Evolutionary conservation across 768 basidiomycete species (phyloP).

Genomic region (Leccinum broughii): DNA sequence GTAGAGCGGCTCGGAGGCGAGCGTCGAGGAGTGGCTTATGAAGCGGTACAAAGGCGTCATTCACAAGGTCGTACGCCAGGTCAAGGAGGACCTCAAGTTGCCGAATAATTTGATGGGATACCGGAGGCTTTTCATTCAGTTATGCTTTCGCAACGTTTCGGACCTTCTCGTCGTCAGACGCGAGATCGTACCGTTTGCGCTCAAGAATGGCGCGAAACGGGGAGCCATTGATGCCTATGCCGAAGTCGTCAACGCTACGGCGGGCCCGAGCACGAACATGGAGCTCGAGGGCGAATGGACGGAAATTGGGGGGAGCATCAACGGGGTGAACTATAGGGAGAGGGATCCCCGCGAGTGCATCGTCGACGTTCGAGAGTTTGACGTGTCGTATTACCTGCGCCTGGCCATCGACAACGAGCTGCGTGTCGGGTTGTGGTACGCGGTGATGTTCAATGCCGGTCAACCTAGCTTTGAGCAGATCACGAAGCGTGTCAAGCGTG

Average conservation of each 20-base stretch:
- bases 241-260: constrained; percentile 85
- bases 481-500: constrained; percentile 90
- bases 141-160: constrained; percentile 90
- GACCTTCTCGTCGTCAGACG: constrained; percentile 87
- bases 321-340: constrained; percentile 49
- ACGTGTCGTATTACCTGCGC: constrained; percentile 95
- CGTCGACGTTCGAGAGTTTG: constrained; percentile 93
- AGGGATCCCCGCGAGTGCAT: constrained; percentile 89
- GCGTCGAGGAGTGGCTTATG: constrained; percentile 93
- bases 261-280: constrained; percentile 63
- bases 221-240: constrained; percentile 97
- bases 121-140: constrained; percentile 83
- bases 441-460: constrained; percentile 79
- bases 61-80: constrained; percentile 71
- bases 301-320: constrained; percentile 43
- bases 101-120: constrained; percentile 99
- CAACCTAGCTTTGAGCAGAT: constrained; percentile 72
- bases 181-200: constrained; percentile 86
- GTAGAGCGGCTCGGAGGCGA: constrained; percentile 81
- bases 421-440: constrained; percentile 98
- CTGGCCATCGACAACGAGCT: constrained; percentile 99
- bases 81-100: constrained; percentile 91
- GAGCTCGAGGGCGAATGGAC: constrained; percentile 67
- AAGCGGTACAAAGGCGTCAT: constrained; percentile 92
- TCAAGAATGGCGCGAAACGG: constrained; percentile 87